Percentiles rank a stretch among this genome's conserved stretches.
Conservation (phyloP, 192 early-diverging fungal genomes). For the Dispira simplex region DNA sequence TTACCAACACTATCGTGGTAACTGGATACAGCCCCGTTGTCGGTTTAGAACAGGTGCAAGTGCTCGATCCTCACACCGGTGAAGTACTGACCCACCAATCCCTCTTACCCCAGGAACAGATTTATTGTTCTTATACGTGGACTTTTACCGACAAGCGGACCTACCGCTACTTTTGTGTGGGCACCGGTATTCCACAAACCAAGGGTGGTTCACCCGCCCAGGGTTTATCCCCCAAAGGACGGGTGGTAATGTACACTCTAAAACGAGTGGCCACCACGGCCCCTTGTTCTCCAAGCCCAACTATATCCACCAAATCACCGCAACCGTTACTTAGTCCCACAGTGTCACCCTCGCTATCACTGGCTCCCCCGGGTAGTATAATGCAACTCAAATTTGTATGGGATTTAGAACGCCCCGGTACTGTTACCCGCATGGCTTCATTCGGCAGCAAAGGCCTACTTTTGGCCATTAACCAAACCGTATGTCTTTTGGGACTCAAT, state of each 20-base stretch:
- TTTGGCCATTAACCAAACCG: background rate
- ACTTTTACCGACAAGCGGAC: background rate
- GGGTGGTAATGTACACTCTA: constrained; percentile 9
- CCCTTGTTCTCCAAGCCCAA: background rate
- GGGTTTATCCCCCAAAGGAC: background rate
- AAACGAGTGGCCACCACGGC: background rate
- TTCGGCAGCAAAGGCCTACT: background rate
- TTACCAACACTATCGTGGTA: background rate
- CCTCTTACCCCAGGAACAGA: constrained; percentile 6
- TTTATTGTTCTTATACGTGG: background rate
- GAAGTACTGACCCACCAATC: background rate
- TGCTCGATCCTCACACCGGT: constrained; percentile 1
- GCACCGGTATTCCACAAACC: constrained; percentile 2
- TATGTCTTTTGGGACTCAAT: constrained; percentile 5
- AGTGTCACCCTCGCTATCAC: background rate
- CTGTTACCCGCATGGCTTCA: background rate
- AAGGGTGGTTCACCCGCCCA: background rate
- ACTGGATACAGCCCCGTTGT: background rate
- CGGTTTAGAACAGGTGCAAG: constrained; percentile 4
- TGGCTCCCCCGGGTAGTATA: background rate
- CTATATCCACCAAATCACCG: background rate
- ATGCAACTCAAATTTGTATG: constrained; percentile 6
- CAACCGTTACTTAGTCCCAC: background rate
- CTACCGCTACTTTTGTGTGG: constrained; percentile 10
- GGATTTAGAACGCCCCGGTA: constrained; percentile 7